These are phyloP conservation scores for Alternaria sp. DNA, from an alignment of 2,329 filamentous ascomycete genomes.

Conservation along the genomic window DNA sequence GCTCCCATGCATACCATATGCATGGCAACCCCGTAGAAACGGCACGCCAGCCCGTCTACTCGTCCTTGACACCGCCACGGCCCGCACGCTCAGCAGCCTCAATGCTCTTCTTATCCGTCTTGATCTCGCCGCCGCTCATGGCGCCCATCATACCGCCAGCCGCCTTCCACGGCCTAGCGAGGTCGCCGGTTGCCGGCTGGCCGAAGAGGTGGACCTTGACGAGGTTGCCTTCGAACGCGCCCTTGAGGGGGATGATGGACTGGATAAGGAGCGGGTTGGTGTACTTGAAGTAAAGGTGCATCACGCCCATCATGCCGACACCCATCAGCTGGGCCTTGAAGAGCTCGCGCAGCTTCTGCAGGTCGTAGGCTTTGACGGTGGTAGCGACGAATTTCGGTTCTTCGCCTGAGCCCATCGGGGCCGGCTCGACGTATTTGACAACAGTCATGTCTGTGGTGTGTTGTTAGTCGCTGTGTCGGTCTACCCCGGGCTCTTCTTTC, in stretches of 20 bases:
- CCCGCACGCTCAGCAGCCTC: constrained; percentile 59
- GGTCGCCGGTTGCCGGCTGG: constrained; percentile 82
- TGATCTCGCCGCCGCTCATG: constrained; percentile 73
- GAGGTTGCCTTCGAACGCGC: constrained; percentile 91
- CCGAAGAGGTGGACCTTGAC: constrained; percentile 95
- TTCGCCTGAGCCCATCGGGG: constrained; percentile 89
- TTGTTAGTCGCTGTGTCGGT: constrained; percentile 18
- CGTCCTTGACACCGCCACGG: constrained; percentile 60
- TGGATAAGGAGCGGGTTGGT: constrained; percentile 99
- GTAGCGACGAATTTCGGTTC: constrained; percentile 97
- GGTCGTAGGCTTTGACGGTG: constrained; percentile 94
- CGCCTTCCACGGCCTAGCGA: constrained; percentile 96
- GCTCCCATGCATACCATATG: background rate
- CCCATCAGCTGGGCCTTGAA: constrained; percentile 96
- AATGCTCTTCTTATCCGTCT: constrained; percentile 76
- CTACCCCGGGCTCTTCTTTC: background rate
- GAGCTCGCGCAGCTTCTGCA: constrained; percentile 79
- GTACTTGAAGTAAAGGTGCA: constrained; percentile 99
- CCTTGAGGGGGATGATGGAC: constrained; percentile 97
- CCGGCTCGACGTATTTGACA: constrained; percentile 97
- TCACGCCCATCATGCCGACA: constrained; percentile 95
- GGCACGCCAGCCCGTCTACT: constrained; percentile 43
- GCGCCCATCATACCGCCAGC: constrained; percentile 81
- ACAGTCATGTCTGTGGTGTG: constrained; percentile 80
- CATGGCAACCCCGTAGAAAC: background rate